These are phyloP conservation scores for Clohesyomyces aquaticus DNA, from an alignment of 495 filamentous ascomycete species.

Conservation along the genomic window DNA sequence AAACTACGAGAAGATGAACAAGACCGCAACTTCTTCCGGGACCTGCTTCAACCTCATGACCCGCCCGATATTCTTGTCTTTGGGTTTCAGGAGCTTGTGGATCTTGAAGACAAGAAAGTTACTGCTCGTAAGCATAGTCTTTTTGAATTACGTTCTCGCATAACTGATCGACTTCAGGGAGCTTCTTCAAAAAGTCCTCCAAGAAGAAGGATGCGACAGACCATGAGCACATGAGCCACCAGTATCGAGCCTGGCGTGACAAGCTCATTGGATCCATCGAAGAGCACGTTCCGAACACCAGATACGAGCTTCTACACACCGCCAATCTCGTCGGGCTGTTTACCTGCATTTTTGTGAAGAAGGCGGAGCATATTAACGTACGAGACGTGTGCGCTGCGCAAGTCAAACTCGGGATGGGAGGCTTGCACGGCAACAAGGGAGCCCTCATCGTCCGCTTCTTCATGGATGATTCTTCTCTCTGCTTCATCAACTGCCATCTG, in stretches of 20 bases:
- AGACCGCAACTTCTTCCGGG: constrained; percentile 74
- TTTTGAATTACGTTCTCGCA: neutral
- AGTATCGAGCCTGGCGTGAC: constrained; percentile 95
- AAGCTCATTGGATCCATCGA: constrained; percentile 79
- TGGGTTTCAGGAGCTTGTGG: constrained; percentile 96
- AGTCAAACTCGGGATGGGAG: constrained; percentile 93
- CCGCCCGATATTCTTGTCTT: constrained; percentile 91
- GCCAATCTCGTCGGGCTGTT: constrained; percentile 92
- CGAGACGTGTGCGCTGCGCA: constrained; percentile 76
- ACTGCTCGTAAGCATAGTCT: constrained; percentile 66
- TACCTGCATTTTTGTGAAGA: constrained; percentile 90
- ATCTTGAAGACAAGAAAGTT: constrained; percentile 93
- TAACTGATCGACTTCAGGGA: constrained; percentile 31
- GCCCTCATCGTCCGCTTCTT: constrained; percentile 89
- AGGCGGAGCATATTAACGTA: constrained; percentile 72
- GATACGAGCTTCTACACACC: constrained; percentile 85
- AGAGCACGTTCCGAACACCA: constrained; percentile 77
- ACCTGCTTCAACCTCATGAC: constrained; percentile 69
- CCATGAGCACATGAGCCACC: constrained; percentile 91
- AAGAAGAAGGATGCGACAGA: constrained; percentile 91
- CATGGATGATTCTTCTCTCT: constrained; percentile 88
- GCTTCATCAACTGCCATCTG: constrained; percentile 97
- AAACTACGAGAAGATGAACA: constrained; percentile 69
- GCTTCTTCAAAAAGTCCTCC: constrained; percentile 55
- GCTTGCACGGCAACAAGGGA: constrained; percentile 93